Conservation (phyloP, 257 asterid genomes). For the Petrea volubilis region DNA sequence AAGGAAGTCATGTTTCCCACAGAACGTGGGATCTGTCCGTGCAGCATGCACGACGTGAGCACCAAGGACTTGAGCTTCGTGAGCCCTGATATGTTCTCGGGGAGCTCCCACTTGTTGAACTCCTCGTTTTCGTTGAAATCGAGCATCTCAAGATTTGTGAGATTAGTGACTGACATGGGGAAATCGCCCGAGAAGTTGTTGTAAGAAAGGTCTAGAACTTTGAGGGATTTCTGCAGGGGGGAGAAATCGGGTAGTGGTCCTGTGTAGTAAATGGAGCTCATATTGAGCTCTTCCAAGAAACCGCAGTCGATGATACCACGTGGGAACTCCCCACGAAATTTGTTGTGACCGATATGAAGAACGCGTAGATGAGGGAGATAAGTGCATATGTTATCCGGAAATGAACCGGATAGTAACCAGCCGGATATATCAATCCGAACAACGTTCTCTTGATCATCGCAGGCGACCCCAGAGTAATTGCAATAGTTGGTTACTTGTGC, state of each 20-base stretch:
- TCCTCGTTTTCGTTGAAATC: conserved; percentile 57
- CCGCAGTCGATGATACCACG: conserved; percentile 57
- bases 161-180: conserved; percentile 68
- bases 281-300: conserved; percentile 53
- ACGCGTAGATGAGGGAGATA: conserved; percentile 55
- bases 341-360: conserved; percentile 55
- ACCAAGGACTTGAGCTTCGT: conserved; percentile 46
- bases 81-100: conserved; percentile 47
- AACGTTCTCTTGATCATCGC: conserved; percentile 51
- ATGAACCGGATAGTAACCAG: conserved; percentile 62
- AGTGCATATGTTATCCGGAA: conserved; percentile 62
- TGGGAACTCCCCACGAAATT: conserved; percentile 55
- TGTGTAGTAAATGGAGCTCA: conserved; percentile 34
- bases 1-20: conserved; percentile 76
- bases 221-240: conserved; percentile 38
- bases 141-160: conserved; percentile 59
- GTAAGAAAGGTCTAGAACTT: conserved; percentile 61
- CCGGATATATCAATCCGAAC: conserved; percentile 56
- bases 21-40: conserved; percentile 51
- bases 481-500: conserved; percentile 33
- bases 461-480: conserved; percentile 56
- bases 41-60: conserved; percentile 57
- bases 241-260: conserved; percentile 81
- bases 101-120: conserved; percentile 64
- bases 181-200: conserved; percentile 65